Evolutionary conservation across 108 stramenopile genomes (phyloP).

Genomic region (Pseudonitzschia delicatissima): DNA sequence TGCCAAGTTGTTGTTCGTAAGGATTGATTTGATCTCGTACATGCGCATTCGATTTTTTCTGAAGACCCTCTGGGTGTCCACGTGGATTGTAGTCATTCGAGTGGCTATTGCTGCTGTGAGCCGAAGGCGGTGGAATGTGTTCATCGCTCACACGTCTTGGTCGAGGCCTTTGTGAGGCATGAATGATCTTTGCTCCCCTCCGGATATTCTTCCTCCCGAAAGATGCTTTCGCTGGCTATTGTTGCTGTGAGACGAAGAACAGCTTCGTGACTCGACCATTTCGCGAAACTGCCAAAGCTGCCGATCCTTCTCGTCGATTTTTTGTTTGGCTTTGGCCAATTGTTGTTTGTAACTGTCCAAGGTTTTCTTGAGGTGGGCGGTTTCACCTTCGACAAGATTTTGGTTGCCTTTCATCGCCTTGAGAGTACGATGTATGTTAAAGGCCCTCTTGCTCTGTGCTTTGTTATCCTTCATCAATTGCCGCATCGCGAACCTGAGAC

Average conservation of each 20-base stretch:
- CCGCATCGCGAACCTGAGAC: constrained; percentile 65
- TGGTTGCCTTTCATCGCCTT: constrained; percentile 49
- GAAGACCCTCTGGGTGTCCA: too few species aligned
- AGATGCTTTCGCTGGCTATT: neutral
- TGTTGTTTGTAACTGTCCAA: constrained; percentile 54
- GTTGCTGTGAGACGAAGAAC: neutral
- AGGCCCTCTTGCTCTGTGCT: constrained; percentile 29
- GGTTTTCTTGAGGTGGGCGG: constrained; percentile 48
- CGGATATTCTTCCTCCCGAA: neutral
- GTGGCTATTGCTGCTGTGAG: neutral
- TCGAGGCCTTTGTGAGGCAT: neutral
- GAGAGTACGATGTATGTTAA: constrained; percentile 28
- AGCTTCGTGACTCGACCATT: constrained; percentile 7
- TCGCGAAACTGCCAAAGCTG: constrained; percentile 39
- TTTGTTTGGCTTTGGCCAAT: constrained; percentile 47
- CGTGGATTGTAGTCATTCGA: too few species aligned
- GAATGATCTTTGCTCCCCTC: neutral
- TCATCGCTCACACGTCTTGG: constrained; percentile 8
- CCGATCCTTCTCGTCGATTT: constrained; percentile 46
- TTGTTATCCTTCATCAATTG: constrained; percentile 60
- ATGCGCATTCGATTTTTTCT: too few species aligned
- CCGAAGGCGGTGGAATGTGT: neutral
- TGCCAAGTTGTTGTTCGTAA: neutral
- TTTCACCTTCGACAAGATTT: constrained; percentile 51
- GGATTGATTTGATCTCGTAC: too few species aligned